These are phyloP conservation scores for Neurospora sp. DNA, from an alignment of 495 filamentous ascomycete species.

Conservation along the genomic window DNA sequence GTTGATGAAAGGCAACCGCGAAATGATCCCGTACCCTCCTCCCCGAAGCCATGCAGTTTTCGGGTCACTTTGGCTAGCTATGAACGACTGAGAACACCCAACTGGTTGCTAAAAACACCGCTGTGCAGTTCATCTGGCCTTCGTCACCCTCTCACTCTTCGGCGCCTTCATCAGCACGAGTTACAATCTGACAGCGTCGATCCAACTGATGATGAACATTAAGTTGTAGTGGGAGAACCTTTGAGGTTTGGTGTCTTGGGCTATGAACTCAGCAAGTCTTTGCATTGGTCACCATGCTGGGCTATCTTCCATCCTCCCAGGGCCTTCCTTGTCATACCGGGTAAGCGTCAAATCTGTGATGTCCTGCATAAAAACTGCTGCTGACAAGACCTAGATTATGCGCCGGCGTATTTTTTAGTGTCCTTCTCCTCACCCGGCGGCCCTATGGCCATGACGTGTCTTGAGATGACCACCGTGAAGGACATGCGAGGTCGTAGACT, in stretches of 20 bases:
- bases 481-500: neutral
- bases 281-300: neutral
- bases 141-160: neutral
- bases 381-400: neutral
- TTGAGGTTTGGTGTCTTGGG: neutral
- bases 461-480: neutral
- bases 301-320: neutral
- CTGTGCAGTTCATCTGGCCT: neutral
- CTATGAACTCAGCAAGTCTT: neutral
- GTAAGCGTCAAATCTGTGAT: neutral
- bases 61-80: neutral
- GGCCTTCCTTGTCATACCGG: neutral
- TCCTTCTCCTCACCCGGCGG: neutral
- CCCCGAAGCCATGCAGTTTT: rapidly evolving
- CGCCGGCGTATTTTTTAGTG: neutral
- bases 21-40: neutral
- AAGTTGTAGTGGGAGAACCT: neutral
- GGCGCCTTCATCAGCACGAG: neutral
- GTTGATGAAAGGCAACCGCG: neutral
- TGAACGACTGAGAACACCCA: too few relatives aligned
- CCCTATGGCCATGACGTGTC: neutral
- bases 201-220: neutral
- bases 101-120: too few relatives aligned
- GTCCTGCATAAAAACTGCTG: neutral
- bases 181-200: neutral